Conservation (phyloP, 768 basidiomycete genomes). For the Xanthoconium purpureum region DNA sequence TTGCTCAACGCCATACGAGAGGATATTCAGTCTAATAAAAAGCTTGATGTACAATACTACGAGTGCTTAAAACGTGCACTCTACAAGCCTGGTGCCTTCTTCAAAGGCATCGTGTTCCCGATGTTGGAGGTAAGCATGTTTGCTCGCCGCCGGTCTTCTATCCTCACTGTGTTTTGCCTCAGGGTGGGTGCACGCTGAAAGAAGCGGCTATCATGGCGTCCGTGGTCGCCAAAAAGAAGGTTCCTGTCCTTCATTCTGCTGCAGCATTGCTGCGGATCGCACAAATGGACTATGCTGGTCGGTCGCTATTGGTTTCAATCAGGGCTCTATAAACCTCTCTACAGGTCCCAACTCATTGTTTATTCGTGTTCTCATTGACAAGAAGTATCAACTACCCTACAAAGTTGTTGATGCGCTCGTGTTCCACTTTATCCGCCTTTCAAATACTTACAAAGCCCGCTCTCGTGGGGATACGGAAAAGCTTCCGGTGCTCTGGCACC, state of each 20-base stretch:
- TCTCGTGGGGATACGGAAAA: slow-evolving; percentile 68
- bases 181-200: slow-evolving; percentile 85
- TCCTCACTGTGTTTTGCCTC: background rate
- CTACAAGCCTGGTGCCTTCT: slow-evolving; percentile 97
- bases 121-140: slow-evolving; percentile 72
- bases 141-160: slow-evolving; percentile 28
- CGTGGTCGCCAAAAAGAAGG: slow-evolving; percentile 82
- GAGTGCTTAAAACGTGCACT: slow-evolving; percentile 88
- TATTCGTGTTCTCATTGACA: slow-evolving; percentile 94
- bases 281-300: slow-evolving; percentile 94
- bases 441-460: slow-evolving; percentile 81
- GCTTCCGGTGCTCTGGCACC: slow-evolving; percentile 98
- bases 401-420: slow-evolving; percentile 97
- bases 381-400: slow-evolving; percentile 96
- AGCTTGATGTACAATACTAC: slow-evolving; percentile 90
- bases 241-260: slow-evolving; percentile 95
- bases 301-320: slow-evolving; percentile 1
- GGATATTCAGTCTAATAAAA: slow-evolving; percentile 83
- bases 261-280: slow-evolving; percentile 92
- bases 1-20: slow-evolving; percentile 85
- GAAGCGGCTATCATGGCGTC: slow-evolving; percentile 95
- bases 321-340: background rate
- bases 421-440: slow-evolving; percentile 96
- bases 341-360: slow-evolving; percentile 90
- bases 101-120: slow-evolving; percentile 97